These are phyloP conservation scores for Lactarius hengduanensis DNA, from an alignment of 768 basidiomycete genomes.

Conservation along the genomic window DNA sequence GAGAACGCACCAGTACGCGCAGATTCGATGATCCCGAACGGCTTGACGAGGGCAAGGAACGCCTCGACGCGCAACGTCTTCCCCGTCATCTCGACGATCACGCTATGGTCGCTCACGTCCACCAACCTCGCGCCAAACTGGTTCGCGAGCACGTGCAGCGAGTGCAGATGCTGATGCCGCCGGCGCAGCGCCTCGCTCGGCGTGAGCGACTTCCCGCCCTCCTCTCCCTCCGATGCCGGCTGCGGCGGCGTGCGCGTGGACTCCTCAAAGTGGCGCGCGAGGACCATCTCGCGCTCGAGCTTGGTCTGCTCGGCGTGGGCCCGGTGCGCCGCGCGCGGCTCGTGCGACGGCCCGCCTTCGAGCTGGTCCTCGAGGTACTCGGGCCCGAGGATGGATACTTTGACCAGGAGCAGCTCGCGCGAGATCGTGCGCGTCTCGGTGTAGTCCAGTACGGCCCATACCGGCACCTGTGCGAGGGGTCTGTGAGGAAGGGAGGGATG, in stretches of 20 bases:
- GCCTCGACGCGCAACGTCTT: constrained; percentile 92
- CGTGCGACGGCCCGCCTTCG: no score
- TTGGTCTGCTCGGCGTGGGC: constrained; percentile 52
- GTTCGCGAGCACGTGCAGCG: constrained; percentile 76
- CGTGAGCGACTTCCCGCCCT: constrained; percentile 37
- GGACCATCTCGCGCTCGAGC: constrained; percentile 63
- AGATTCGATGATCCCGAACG: constrained; percentile 94
- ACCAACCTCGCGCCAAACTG: constrained; percentile 94
- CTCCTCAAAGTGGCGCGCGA: constrained; percentile 79
- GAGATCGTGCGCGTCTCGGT: no score
- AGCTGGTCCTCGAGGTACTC: no score
- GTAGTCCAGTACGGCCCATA: constrained; percentile 47
- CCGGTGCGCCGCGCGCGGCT: constrained; percentile 56
- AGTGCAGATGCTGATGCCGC: constrained; percentile 86
- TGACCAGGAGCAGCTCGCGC: no score
- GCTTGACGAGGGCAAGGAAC: constrained; percentile 86
- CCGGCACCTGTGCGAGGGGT: constrained; percentile 69
- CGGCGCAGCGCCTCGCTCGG: constrained; percentile 81
- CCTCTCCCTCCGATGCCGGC: background rate
- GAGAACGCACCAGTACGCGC: constrained; percentile 86
- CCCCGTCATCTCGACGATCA: constrained; percentile 92
- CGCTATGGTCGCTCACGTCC: constrained; percentile 91
- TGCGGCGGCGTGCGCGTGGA: constrained; percentile 42
- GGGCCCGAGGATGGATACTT: no score
- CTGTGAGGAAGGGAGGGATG: background rate